Evolutionary conservation across 805 yeast genomes (phyloP).

Genomic region (Nakazawaea ishiwadae): DNA sequence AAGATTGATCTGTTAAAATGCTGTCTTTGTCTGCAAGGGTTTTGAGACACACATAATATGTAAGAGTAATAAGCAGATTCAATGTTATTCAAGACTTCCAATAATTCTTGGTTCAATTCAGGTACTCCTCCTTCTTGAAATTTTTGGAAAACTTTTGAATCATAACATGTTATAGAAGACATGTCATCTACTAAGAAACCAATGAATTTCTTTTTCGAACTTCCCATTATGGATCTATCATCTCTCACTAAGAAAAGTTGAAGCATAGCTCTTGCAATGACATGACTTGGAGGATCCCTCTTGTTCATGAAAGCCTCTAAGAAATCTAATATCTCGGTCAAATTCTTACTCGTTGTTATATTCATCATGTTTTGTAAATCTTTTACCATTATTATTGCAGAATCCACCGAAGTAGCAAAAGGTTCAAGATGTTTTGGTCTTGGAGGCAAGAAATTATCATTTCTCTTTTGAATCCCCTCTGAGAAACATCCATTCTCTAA

Average conservation of each 20-base stretch:
- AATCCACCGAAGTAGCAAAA: conserved; percentile 16
- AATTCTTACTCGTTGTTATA: conserved; percentile 24
- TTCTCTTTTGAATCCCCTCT: conserved; percentile 40
- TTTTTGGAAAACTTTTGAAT: conserved; percentile 25
- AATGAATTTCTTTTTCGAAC: conserved; percentile 27
- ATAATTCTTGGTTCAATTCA: conserved; percentile 19
- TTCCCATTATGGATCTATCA: conserved; percentile 55
- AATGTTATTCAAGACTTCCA: conserved; percentile 38
- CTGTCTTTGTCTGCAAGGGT: conserved; percentile 82
- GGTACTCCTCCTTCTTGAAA: conserved; percentile 6
- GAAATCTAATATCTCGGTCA: conserved; percentile 22
- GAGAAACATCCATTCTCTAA: conserved; percentile 36
- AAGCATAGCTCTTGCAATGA: conserved; percentile 57
- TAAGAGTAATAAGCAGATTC: conserved; percentile 41
- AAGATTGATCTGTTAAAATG: conserved; percentile 51
- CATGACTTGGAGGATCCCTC: conserved; percentile 26
- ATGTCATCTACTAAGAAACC: conserved; percentile 38
- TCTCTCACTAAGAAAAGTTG: conserved; percentile 61
- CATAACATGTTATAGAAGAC: conserved; percentile 36
- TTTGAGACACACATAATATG: conserved; percentile 47
- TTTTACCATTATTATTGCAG: conserved; percentile 24
- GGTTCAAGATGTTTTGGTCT: conserved; percentile 24
- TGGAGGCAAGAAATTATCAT: conserved; percentile 46
- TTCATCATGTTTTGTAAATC: conserved; percentile 34
- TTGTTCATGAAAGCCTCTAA: conserved; percentile 20